Conservation (phyloP, 495 filamentous ascomycete species). For the Annulohypoxylon maeteangense region DNA sequence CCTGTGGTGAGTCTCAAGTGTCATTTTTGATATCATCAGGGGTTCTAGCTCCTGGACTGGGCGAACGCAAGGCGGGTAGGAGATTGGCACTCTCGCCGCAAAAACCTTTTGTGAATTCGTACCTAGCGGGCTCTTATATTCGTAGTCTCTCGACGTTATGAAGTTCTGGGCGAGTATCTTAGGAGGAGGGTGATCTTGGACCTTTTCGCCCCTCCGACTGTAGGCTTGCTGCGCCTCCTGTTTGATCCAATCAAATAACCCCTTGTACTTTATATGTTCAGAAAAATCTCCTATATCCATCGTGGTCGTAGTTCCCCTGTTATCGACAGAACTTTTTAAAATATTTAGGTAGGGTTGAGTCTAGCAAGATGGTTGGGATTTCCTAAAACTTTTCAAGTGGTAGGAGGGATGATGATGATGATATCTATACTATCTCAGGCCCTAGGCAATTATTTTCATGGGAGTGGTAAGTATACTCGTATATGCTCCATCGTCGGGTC, state of each 20-base stretch:
- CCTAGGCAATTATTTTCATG: background rate
- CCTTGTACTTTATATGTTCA: background rate
- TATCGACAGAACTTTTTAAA: background rate
- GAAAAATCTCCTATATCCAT: constrained; percentile 16
- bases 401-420: background rate
- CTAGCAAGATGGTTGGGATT: background rate
- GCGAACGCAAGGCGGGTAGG: constrained; percentile 29
- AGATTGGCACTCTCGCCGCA: constrained; percentile 11
- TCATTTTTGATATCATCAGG: constrained; percentile 45
- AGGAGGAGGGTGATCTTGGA: constrained; percentile 24
- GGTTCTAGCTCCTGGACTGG: constrained; percentile 26
- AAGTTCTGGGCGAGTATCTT: constrained; percentile 6
- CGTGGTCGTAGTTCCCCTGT: background rate
- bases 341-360: background rate
- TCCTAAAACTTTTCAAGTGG: background rate
- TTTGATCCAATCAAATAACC: background rate
- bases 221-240: constrained; percentile 8
- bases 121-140: too few relatives aligned
- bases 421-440: background rate
- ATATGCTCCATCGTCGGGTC: background rate
- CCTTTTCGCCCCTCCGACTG: constrained; percentile 32
- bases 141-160: too few relatives aligned
- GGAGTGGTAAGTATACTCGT: background rate
- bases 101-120: too few relatives aligned
- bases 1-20: constrained; percentile 61